Conservation (phyloP, 148 eudicot species). For the Camellia sinensis region DNA sequence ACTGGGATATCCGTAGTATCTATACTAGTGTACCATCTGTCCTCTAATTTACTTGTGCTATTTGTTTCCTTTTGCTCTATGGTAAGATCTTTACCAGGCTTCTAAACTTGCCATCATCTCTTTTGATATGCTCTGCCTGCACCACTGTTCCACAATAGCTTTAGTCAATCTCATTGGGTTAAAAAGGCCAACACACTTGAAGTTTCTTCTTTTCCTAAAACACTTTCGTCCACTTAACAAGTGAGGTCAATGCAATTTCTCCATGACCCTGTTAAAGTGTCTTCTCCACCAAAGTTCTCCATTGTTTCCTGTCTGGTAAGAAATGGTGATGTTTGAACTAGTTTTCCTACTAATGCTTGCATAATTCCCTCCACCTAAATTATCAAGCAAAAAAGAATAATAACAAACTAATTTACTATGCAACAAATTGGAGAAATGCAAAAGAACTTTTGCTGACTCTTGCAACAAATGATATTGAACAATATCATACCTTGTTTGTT, state of each 20-base stretch:
- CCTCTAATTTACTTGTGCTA: not conserved
- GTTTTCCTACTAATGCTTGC: not conserved
- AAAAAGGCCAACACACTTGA: not conserved
- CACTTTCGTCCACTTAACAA: not conserved
- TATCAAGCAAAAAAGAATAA: not conserved
- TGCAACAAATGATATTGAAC: not conserved
- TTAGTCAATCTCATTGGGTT: not conserved
- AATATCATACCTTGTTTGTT: not conserved
- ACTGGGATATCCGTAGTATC: too few species aligned
- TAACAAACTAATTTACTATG: not conserved
- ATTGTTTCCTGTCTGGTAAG: not conserved
- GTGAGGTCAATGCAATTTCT: not conserved
- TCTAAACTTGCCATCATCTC: not conserved
- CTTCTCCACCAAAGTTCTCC: not conserved
- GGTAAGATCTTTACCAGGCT: not conserved
- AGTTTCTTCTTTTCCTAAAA: not conserved
- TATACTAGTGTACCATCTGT: too few species aligned
- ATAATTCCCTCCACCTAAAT: not conserved
- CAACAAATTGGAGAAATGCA: not conserved
- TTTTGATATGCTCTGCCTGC: not conserved
- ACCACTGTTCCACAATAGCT: not conserved
- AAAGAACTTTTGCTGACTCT: conserved; percentile 2
- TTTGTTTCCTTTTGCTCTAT: not conserved
- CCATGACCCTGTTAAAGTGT: not conserved
- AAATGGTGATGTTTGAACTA: not conserved